Percentiles rank a stretch among this genome's conserved stretches.
Evolutionary conservation across 2,329 filamentous ascomycete species (phyloP).

Genomic region (Beauveria sp.): DNA sequence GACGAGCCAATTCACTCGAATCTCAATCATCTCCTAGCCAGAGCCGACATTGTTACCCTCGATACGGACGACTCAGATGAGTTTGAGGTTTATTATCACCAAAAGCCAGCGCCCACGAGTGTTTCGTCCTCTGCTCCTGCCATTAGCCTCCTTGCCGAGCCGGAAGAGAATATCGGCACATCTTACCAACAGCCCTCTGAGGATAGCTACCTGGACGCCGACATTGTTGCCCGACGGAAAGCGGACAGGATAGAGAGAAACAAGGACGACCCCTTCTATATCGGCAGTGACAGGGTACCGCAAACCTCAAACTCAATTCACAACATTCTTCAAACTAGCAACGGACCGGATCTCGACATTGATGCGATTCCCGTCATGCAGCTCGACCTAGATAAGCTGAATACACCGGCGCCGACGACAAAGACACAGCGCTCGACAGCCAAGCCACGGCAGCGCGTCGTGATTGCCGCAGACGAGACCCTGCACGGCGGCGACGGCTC

Average conservation of each 20-base stretch:
- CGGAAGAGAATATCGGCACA: constrained; percentile 38
- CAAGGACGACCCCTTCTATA: constrained; percentile 94
- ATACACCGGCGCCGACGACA: constrained; percentile 22
- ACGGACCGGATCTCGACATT: constrained; percentile 76
- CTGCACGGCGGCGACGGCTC: constrained; percentile 48
- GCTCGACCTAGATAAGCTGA: constrained; percentile 61
- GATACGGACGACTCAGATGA: constrained; percentile 52
- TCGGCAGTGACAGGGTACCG: constrained; percentile 49
- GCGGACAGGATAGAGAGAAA: constrained; percentile 75
- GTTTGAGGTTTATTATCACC: constrained; percentile 60
- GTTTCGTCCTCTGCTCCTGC: constrained; percentile 46
- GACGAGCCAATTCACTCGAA: constrained; percentile 75
- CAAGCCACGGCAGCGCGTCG: constrained; percentile 50
- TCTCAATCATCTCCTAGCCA: constrained; percentile 58
- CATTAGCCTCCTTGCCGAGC: constrained; percentile 44
- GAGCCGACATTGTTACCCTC: constrained; percentile 42
- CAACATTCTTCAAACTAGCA: constrained; percentile 63
- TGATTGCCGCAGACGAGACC: constrained; percentile 68
- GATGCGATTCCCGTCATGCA: constrained; percentile 96
- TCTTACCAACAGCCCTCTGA: constrained; percentile 56
- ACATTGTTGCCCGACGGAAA: constrained; percentile 66
- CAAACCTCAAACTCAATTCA: constrained; percentile 70
- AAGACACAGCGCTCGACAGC: constrained; percentile 26
- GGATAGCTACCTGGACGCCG: constrained; percentile 62
- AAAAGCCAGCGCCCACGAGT: constrained; percentile 43